Evolutionary conservation across 352 stramenopile genomes (phyloP).

Genomic region (Globisporangium sylvaticum): DNA sequence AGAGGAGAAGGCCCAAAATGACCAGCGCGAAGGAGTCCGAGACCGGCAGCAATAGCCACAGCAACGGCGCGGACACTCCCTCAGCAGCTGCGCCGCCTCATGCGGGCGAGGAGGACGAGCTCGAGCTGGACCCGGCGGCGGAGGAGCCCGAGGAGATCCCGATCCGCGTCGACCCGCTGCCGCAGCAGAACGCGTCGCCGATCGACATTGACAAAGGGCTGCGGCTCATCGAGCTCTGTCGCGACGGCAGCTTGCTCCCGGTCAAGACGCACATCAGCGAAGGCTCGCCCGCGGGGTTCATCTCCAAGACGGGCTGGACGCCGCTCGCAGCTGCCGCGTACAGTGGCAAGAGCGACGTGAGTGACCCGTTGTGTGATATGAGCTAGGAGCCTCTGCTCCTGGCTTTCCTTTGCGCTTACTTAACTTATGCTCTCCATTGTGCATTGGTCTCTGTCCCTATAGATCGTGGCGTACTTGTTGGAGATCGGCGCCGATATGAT

Average conservation of each 20-base stretch:
- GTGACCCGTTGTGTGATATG: neutral
- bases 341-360: conserved; percentile 55
- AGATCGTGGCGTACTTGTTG: conserved; percentile 63
- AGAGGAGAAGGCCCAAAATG: neutral
- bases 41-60: neutral
- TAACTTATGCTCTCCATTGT: neutral
- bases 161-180: conserved; percentile 53
- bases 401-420: too few species aligned
- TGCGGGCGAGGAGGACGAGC: neutral
- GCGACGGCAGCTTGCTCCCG: conserved; percentile 31
- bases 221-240: conserved; percentile 62
- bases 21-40: conserved; percentile 10
- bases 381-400: neutral
- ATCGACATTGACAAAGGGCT: conserved; percentile 51
- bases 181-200: conserved; percentile 46
- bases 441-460: neutral
- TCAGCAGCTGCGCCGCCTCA: neutral
- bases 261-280: conserved; percentile 42
- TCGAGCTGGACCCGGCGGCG: conserved; percentile 17
- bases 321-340: conserved; percentile 62
- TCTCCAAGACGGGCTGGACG: conserved; percentile 78
- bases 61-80: neutral
- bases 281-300: conserved; percentile 55
- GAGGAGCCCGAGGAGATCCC: conserved; percentile 40
- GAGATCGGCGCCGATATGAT: conserved; percentile 66